These are phyloP conservation scores for Drechslerella stenobrocha DNA, from an alignment of 2,329 filamentous ascomycete genomes.

Conservation along the genomic window DNA sequence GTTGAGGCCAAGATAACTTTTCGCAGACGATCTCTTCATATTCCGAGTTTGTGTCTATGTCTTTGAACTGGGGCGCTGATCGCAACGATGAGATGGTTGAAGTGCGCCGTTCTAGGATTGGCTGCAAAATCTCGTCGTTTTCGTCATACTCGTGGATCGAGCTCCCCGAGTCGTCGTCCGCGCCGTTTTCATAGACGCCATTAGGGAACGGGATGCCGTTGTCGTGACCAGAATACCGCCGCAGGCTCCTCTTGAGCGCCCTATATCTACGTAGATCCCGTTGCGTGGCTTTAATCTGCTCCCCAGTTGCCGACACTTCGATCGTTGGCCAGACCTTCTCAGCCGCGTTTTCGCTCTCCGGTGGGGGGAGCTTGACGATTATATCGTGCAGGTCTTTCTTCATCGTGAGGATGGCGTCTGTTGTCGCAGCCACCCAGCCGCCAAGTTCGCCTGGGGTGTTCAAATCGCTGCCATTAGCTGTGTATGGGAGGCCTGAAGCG, in stretches of 20 bases:
- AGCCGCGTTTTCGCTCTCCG: conserved; percentile 63
- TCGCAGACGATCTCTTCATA: conserved; percentile 59
- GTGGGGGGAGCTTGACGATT: conserved; percentile 76
- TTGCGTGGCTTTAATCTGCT: conserved; percentile 79
- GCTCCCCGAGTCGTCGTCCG: conserved; percentile 38
- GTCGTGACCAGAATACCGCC: conserved; percentile 26
- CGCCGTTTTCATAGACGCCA: conserved; percentile 52
- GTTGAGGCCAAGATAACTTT: conserved; percentile 69
- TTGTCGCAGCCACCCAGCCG: conserved; percentile 89
- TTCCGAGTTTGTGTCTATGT: conserved; percentile 57
- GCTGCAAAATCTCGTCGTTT: conserved; percentile 40
- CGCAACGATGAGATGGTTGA: conserved; percentile 29
- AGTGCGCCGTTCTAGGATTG: conserved; percentile 34
- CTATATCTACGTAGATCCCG: conserved; percentile 82
- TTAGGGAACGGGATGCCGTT: conserved; percentile 54
- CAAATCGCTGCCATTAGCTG: conserved; percentile 54
- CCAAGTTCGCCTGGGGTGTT: conserved; percentile 57
- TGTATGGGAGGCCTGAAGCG: conserved; percentile 49
- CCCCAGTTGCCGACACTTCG: conserved; percentile 64
- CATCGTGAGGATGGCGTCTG: conserved; percentile 85
- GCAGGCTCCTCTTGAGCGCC: conserved; percentile 67
- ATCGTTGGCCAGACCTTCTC: conserved; percentile 75
- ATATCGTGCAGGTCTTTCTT: conserved; percentile 89
- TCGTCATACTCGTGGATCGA: conserved; percentile 46
- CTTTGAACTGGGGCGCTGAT: conserved; percentile 38